Percentiles rank a stretch among this genome's conserved stretches.
These are phyloP conservation scores for Microdochium bolleyi DNA, from an alignment of 2,329 filamentous ascomycete species.

Conservation along the genomic window DNA sequence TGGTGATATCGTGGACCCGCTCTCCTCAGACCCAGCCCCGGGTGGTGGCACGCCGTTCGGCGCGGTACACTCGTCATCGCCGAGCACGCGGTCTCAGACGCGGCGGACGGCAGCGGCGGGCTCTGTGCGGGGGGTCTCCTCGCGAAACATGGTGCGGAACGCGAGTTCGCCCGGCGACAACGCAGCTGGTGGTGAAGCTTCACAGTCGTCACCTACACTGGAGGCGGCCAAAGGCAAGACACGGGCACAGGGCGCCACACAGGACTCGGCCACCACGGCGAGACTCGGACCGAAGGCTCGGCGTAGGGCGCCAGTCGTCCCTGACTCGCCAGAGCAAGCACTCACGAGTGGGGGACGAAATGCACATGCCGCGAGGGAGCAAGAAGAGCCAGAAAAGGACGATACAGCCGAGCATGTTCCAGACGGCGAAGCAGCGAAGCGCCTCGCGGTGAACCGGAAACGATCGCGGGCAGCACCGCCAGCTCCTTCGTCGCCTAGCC, in stretches of 20 bases:
- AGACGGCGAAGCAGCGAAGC: conserved; percentile 31
- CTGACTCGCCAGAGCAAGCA: not conserved
- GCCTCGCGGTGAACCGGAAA: conserved; percentile 28
- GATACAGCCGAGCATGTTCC: conserved; percentile 34
- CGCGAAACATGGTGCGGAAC: not conserved
- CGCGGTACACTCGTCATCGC: not conserved
- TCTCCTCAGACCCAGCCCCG: not conserved
- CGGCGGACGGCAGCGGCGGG: not conserved
- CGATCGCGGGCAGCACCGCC: conserved; percentile 28
- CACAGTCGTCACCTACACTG: not conserved
- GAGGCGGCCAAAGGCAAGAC: not conserved
- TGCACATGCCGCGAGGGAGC: conserved; percentile 12
- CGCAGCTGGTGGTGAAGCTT: not conserved
- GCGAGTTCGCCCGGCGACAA: not conserved
- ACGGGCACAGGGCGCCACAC: not conserved
- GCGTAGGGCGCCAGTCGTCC: not conserved
- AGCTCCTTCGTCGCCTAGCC: conserved; percentile 7
- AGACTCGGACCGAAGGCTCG: not conserved
- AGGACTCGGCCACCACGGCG: not conserved
- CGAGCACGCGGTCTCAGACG: not conserved
- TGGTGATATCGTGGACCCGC: not conserved
- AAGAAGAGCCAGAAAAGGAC: conserved; percentile 13
- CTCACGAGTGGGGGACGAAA: conserved; percentile 10
- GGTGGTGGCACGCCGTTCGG: not conserved
- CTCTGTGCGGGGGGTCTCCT: not conserved